phyloP scores from a whole-genome alignment of 2,329 filamentous ascomycete species.

The Lojkania enalia region DNA sequence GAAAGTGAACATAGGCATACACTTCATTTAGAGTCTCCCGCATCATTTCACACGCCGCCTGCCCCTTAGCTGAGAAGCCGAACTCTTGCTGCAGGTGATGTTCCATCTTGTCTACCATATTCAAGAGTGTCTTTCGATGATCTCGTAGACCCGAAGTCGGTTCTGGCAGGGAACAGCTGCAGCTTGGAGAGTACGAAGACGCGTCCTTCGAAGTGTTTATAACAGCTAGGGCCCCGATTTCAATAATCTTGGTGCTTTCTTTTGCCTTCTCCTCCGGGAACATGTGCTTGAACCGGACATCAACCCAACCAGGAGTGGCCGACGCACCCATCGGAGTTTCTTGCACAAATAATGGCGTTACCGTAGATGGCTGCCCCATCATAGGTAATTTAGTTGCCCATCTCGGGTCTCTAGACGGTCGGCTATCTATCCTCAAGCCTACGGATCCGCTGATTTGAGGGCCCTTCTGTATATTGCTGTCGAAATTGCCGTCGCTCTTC shows the following conservation, averaged over 20 bases:
- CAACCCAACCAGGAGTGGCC: constrained; percentile 8
- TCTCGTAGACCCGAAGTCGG: neutral
- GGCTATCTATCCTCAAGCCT: no score
- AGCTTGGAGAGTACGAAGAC: neutral
- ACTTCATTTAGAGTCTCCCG: constrained; percentile 17
- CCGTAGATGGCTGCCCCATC: no score
- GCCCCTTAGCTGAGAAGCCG: constrained; percentile 15
- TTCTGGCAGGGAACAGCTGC: no score
- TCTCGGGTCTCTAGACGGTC: no score
- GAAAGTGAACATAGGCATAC: no score
- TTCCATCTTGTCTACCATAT: constrained; percentile 25
- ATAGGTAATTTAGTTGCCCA: no score
- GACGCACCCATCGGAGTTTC: neutral
- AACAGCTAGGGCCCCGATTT: constrained; percentile 37
- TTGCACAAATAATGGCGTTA: no score
- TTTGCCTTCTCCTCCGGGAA: constrained; percentile 16
- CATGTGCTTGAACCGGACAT: constrained; percentile 26
- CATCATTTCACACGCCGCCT: constrained; percentile 25
- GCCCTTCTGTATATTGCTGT: no score
- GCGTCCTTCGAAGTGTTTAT: constrained; percentile 5
- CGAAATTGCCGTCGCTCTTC: no score
- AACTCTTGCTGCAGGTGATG: constrained; percentile 14
- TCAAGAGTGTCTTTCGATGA: constrained; percentile 3
- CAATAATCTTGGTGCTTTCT: constrained; percentile 29
- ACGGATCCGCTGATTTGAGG: no score